Evolutionary conservation across 805 yeast genomes (phyloP).

Genomic region (Saturnispora kantuleensis): DNA sequence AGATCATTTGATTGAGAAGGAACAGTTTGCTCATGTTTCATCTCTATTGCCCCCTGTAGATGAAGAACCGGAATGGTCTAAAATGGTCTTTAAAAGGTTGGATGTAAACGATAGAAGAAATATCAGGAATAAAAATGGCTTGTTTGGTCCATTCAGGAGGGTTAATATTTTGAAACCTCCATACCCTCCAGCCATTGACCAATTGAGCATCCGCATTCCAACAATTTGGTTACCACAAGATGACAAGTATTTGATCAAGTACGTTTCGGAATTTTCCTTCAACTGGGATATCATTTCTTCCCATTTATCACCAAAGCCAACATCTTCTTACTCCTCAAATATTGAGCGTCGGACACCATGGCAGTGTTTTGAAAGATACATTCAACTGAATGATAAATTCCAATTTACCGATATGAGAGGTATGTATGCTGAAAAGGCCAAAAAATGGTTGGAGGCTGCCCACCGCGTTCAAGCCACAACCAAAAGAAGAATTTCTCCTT

Average conservation of each 20-base stretch:
- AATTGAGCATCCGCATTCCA: constrained; percentile 76
- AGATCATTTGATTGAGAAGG: constrained; percentile 23
- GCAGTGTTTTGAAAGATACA: constrained; percentile 97
- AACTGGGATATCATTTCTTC: constrained; percentile 92
- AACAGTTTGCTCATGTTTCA: constrained; percentile 44
- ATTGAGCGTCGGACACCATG: constrained; percentile 95
- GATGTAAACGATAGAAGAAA: constrained; percentile 31
- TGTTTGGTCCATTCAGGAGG: constrained; percentile 48
- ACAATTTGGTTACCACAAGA: constrained; percentile 96
- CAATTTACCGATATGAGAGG: constrained; percentile 86
- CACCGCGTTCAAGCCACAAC: constrained; percentile 82
- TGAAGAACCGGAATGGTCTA: constrained; percentile 50
- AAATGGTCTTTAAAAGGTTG: constrained; percentile 41
- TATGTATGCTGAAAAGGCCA: constrained; percentile 70
- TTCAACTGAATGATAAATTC: constrained; percentile 83
- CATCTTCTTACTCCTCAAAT: constrained; percentile 68
- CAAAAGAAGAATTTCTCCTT: constrained; percentile 78
- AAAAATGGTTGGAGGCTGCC: constrained; percentile 87
- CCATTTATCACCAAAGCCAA: constrained; percentile 56
- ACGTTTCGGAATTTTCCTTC: constrained; percentile 77
- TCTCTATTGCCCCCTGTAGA: constrained; percentile 57
- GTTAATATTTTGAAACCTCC: constrained; percentile 75
- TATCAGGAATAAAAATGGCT: constrained; percentile 42
- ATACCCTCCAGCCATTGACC: constrained; percentile 74
- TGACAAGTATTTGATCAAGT: constrained; percentile 67